phyloP scores from a whole-genome alignment of 805 yeast species.

The Naumovozyma baii region DNA sequence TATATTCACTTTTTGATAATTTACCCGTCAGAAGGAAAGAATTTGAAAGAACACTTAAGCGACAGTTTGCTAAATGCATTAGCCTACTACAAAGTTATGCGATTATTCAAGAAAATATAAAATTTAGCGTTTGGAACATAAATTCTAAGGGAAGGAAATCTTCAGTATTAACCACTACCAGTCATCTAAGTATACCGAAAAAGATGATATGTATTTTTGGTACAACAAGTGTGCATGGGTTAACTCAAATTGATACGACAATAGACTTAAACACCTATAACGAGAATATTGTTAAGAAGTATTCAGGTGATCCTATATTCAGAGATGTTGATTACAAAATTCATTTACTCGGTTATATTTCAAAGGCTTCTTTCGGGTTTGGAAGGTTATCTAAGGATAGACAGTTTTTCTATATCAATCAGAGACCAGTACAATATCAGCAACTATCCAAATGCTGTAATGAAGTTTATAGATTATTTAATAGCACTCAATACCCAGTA shows the following conservation, averaged over 20 bases:
- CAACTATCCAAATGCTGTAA: slow-evolving; percentile 49
- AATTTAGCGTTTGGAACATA: slow-evolving; percentile 51
- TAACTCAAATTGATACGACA: slow-evolving; percentile 40
- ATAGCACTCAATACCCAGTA: slow-evolving; percentile 65
- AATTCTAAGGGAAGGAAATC: slow-evolving; percentile 40
- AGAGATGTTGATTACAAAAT: slow-evolving; percentile 28
- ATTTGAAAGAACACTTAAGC: slow-evolving; percentile 52
- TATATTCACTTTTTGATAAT: slow-evolving; percentile 51
- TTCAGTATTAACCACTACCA: slow-evolving; percentile 50
- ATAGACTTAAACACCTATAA: slow-evolving; percentile 31
- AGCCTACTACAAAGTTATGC: slow-evolving; percentile 57
- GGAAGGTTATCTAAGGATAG: slow-evolving; percentile 66
- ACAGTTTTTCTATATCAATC: slow-evolving; percentile 65
- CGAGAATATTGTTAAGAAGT: slow-evolving; percentile 11
- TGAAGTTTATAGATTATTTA: slow-evolving; percentile 64
- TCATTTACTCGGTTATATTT: slow-evolving; percentile 50
- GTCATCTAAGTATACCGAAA: slow-evolving; percentile 38
- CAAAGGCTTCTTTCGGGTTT: slow-evolving; percentile 70
- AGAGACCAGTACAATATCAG: slow-evolving; percentile 59
- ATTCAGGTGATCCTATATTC: slow-evolving; percentile 8
- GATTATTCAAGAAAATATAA: slow-evolving; percentile 46
- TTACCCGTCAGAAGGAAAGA: slow-evolving; percentile 80
- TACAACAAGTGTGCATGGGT: slow-evolving; percentile 47
- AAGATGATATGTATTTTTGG: slow-evolving; percentile 68
- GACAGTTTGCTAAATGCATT: slow-evolving; percentile 66